Conservation (phyloP, 257 asterid species). For the Fraxinus pennsylvanica region DNA sequence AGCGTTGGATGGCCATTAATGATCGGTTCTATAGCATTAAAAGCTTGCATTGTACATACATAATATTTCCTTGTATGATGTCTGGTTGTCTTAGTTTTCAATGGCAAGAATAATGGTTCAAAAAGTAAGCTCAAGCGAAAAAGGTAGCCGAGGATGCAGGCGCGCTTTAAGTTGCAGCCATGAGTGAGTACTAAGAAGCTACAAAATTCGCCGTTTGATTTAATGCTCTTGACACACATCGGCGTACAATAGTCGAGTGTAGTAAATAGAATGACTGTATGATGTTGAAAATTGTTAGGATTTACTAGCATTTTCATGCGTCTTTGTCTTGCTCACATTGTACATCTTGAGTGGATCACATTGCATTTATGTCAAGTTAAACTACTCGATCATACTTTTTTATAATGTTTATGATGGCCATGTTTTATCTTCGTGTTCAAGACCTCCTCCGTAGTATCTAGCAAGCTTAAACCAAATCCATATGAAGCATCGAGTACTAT, state of each 20-base stretch:
- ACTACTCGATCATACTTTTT: not conserved
- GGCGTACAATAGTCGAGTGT: not conserved
- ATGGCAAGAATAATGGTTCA: slow-evolving; percentile 17
- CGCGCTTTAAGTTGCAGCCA: slow-evolving; percentile 35
- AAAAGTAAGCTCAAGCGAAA: not conserved
- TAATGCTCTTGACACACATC: slow-evolving; percentile 6
- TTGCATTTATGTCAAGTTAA: not conserved
- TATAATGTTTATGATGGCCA: no score
- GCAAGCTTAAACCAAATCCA: no score
- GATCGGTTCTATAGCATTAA: slow-evolving; percentile 40
- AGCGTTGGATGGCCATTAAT: slow-evolving; percentile 62
- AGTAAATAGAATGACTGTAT: not conserved
- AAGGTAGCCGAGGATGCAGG: slow-evolving; percentile 37
- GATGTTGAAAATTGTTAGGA: not conserved
- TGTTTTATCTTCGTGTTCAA: no score
- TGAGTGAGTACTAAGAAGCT: slow-evolving; percentile 28
- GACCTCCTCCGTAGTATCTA: no score
- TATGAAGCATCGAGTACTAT: no score
- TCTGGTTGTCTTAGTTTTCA: not conserved
- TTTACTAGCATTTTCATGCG: not conserved
- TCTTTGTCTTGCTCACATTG: no score
- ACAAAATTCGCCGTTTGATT: slow-evolving; percentile 29
- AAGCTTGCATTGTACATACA: slow-evolving; percentile 18
- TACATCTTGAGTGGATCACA: not conserved
- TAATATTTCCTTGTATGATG: not conserved